Conservation (phyloP, 106 monocot genomes). For the Gastrodia elata region DNA sequence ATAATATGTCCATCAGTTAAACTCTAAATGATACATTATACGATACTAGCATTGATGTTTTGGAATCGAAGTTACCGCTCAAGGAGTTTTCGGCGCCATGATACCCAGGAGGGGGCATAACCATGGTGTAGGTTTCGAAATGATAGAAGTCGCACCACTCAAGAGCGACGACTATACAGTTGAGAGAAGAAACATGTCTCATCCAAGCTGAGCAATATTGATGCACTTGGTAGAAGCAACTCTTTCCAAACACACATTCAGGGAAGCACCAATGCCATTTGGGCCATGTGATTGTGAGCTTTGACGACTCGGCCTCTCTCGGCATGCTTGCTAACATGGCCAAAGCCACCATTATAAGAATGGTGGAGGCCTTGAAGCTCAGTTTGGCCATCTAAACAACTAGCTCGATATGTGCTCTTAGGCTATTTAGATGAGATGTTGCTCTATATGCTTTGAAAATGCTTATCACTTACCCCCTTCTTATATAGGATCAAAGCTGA, state of each 20-base stretch:
- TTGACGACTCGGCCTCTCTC: neutral
- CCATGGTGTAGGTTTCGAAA: neutral
- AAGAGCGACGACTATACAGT: neutral
- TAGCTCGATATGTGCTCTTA: no score
- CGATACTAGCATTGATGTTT: no score
- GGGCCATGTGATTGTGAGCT: neutral
- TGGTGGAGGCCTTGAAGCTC: neutral
- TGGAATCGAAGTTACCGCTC: no score
- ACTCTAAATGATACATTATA: no score
- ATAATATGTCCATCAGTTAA: no score
- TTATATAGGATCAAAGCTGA: no score
- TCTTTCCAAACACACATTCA: neutral
- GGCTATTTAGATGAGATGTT: no score
- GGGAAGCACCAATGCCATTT: constrained; percentile 5
- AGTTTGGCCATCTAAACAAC: no score
- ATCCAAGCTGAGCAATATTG: neutral
- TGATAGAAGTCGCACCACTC: neutral
- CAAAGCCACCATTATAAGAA: neutral
- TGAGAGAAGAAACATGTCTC: neutral
- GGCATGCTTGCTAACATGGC: neutral
- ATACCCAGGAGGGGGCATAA: neutral
- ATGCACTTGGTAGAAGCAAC: neutral
- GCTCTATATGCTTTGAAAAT: no score
- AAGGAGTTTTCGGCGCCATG: neutral
- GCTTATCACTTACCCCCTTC: no score